Conservation (phyloP, 2,329 filamentous ascomycete species). For the Ophiosphaerella korrae region DNA sequence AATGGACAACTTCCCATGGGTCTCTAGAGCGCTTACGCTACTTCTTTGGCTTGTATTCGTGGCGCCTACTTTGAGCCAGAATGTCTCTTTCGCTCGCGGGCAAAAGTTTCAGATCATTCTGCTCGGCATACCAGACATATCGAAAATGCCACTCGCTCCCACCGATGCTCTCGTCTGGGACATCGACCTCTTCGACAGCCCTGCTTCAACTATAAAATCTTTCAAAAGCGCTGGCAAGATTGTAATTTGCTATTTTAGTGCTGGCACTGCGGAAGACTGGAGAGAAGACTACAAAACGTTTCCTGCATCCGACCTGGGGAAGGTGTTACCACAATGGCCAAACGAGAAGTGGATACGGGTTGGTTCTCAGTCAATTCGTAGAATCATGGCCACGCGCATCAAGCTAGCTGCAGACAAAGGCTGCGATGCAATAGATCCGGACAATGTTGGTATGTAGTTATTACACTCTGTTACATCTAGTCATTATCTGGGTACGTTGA, state of each 20-base stretch:
- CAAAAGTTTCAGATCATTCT: slow-evolving; percentile 40
- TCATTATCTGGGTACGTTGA: background rate
- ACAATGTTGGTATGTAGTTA: slow-evolving; percentile 32
- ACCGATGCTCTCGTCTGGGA: slow-evolving; percentile 37
- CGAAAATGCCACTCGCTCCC: slow-evolving; percentile 32
- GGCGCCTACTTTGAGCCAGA: slow-evolving; percentile 17
- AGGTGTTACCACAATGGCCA: slow-evolving; percentile 35
- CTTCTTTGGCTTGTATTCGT: slow-evolving; percentile 19
- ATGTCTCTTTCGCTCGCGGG: slow-evolving; percentile 21
- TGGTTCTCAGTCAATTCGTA: slow-evolving; percentile 27
- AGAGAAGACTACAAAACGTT: slow-evolving; percentile 34
- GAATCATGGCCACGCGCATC: slow-evolving; percentile 38
- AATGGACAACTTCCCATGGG: background rate
- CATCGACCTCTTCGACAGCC: slow-evolving; percentile 39
- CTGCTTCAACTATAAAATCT: slow-evolving; percentile 21
- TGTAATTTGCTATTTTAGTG: slow-evolving; percentile 42
- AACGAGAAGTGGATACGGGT: slow-evolving; percentile 39
- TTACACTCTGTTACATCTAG: no score
- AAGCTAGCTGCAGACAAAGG: slow-evolving; percentile 36
- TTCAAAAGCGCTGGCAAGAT: slow-evolving; percentile 33
- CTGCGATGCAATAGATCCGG: slow-evolving; percentile 41
- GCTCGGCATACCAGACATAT: slow-evolving; percentile 28
- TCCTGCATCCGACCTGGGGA: slow-evolving; percentile 30
- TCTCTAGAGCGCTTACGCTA: slow-evolving; percentile 15
- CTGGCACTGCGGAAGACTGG: slow-evolving; percentile 38